Base-by-base conservation (phyloP, 163 green algal genomes). In the Chlorella variabilis region DNA sequence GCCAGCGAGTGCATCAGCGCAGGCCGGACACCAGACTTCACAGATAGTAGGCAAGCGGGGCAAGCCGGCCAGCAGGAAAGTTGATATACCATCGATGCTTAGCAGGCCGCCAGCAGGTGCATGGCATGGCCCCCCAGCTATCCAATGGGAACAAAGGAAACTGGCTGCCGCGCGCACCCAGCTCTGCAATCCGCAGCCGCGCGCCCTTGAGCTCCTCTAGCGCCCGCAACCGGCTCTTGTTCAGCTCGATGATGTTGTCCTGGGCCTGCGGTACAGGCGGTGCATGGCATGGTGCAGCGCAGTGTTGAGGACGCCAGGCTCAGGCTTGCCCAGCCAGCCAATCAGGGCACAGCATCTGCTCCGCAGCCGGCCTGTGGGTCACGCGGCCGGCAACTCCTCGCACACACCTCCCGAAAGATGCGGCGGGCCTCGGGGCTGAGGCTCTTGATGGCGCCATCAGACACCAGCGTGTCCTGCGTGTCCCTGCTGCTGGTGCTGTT, bases 221-320 rank as follows among this genome's bases (percentile, higher is more conserved):
- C 33, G 88, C 88, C 25, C 76, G 75, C 42, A 92, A 34, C 8
- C 88, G 80, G 59, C 77, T 87, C 58, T 80, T 80, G 81, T 92
- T 92, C 2, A 92, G 65, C 75, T 88, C 80, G 39, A 92, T 67
- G 45, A 92, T 86, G 74, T 91, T 92, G 9, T 78, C 54, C 39
- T 91, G 87, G 4, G 88, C 84, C 73, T 92, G 83, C 38, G 51
- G 67, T 7, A 51, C 31, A 54, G 15, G 15, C 15, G 45, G 45
- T n/a, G n/a, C n/a, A n/a, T n/a, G n/a, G n/a, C n/a, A n/a, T n/a
- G n/a, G n/a, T n/a, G n/a, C n/a, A n/a, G n/a, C n/a, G n/a, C n/a
- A n/a, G n/a, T n/a, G n/a, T n/a, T n/a, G n/a, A n/a, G n/a, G n/a
- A n/a, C n/a, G n/a, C n/a, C n/a, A n/a, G n/a, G n/a, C n/a, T n/a